These are phyloP conservation scores for Leccinum rimulosum DNA, from an alignment of 768 basidiomycete genomes.

Conservation along the genomic window DNA sequence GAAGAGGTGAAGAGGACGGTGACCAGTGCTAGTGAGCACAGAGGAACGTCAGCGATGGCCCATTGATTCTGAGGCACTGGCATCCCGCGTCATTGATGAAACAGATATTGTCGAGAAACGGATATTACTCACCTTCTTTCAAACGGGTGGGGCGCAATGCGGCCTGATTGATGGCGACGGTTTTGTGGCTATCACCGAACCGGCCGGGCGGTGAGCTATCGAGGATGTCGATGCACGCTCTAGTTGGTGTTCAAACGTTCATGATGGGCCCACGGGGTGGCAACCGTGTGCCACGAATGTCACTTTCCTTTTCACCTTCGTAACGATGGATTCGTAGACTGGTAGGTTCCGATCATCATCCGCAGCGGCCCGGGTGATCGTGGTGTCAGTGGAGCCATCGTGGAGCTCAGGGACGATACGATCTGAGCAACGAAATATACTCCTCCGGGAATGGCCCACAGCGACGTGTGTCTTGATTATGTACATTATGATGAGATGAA, in stretches of 20 bases:
- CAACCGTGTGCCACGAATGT: conserved; percentile 11
- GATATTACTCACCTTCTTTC: conserved; percentile 20
- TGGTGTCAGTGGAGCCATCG: conserved; percentile 1
- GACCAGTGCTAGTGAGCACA: conserved; percentile 6
- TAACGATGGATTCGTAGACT: conserved; percentile 3
- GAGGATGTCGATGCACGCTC: conserved; percentile 1
- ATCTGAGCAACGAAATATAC: conserved; percentile 13
- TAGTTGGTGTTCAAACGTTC: background rate
- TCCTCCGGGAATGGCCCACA: background rate
- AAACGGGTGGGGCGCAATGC: conserved; percentile 5
- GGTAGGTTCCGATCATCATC: conserved; percentile 25
- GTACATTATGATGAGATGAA: conserved; percentile 4
- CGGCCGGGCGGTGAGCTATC: conserved; percentile 5
- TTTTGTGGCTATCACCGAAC: conserved; percentile 13
- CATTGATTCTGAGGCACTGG: conserved; percentile 28
- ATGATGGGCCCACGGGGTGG: conserved; percentile 6
- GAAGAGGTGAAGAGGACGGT: conserved; percentile 27
- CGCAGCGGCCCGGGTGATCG: conserved; percentile 10
- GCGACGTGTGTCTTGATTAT: conserved; percentile 10
- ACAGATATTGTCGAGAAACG: conserved; percentile 23
- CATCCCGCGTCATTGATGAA: conserved; percentile 19
- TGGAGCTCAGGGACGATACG: conserved; percentile 1
- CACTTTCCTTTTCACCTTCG: conserved; percentile 13
- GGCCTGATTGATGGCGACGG: conserved; percentile 3
- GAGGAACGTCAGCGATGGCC: conserved; percentile 16